phyloP scores from a whole-genome alignment of 1,139 yeast genomes.

The Hyphopichia fennica region DNA sequence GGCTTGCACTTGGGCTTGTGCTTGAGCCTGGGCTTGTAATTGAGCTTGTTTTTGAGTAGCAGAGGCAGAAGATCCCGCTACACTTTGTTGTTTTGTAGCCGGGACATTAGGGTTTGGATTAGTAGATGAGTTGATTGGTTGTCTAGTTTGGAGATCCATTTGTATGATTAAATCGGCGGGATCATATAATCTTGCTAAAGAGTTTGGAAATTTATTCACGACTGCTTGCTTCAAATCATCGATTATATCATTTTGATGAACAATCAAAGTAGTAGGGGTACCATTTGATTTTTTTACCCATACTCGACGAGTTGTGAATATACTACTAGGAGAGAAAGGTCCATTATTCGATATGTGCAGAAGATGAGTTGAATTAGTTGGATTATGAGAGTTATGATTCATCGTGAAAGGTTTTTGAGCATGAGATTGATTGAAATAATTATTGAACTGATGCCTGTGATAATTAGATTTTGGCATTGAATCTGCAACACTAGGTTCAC shows the following conservation, averaged over 20 bases:
- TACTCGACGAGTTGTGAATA: slow-evolving; percentile 37
- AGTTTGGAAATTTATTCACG: slow-evolving; percentile 64
- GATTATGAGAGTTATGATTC: neutral
- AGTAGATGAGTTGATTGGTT: slow-evolving; percentile 4
- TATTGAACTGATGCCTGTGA: neutral
- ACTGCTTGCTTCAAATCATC: slow-evolving; percentile 73
- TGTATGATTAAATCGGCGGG: slow-evolving; percentile 64
- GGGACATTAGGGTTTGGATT: neutral
- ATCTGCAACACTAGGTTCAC: neutral
- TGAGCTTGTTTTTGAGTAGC: slow-evolving; percentile 4
- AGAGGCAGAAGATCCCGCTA: neutral
- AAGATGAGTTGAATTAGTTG: neutral
- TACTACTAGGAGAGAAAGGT: slow-evolving; percentile 6
- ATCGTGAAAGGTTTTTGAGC: slow-evolving; percentile 2
- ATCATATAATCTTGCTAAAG: slow-evolving; percentile 61
- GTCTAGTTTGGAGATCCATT: slow-evolving; percentile 27
- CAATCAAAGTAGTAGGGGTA: slow-evolving; percentile 66
- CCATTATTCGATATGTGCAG: slow-evolving; percentile 1
- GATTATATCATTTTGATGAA: slow-evolving; percentile 55
- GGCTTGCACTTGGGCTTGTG: neutral
- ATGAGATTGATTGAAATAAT: neutral
- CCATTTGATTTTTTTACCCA: slow-evolving; percentile 66
- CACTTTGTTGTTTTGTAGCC: slow-evolving; percentile 1
- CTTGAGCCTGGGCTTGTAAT: slow-evolving; percentile 1
- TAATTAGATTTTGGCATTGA: slow-evolving; percentile 1